Base-by-base conservation (phyloP, 495 filamentous ascomycete genomes). In the Podospora comata region DNA sequence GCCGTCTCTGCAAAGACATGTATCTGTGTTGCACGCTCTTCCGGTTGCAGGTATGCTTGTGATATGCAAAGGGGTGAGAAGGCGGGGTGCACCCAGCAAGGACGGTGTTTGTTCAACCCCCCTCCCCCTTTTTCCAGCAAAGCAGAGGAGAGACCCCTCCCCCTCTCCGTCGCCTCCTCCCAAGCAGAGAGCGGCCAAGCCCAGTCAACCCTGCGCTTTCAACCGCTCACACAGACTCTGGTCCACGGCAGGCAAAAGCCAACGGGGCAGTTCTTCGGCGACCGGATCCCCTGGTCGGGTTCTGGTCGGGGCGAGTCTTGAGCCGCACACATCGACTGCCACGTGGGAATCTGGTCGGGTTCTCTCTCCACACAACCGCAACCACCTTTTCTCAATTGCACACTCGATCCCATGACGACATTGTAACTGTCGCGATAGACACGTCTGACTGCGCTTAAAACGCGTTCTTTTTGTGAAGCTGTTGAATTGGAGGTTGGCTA, bases 321-420 rank as follows among this genome's bases (percentile, higher is more conserved):
- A 39, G 32, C 19, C 59, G 48, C 6, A 32, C 30, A 28, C 68
- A 48, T 34, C 57, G 58, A 28, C 68, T 59, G 68, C 30, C 28
- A 30, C 19, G 57, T 62, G 62, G 27, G n/a, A 32, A 18, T 55
- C 74, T 70, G 75, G 75, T 73, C 75, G 73, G 73, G 73, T 76
- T 71, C 68, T 63, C 56, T 70, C 70, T 72, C 74, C 66, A 70
- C 75, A 72, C 73, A 74, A 69, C 66, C 65, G 56, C 72, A 67
- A 60, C 63, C 70, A 55, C 57, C 57, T 60, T 34, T 61, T 61
- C 30, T 61, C 19, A 34, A 61, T 26, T 28, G 16, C 59, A 18
- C 56, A 62, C 60, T 57, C 34, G 6, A 30, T 44, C 19, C 53
- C 71, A 76, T 77, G 75, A 77, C 75, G 75, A 65, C 75, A 77